phyloP scores from a whole-genome alignment of 345 rosid genomes.

The Populus pruinosa region DNA sequence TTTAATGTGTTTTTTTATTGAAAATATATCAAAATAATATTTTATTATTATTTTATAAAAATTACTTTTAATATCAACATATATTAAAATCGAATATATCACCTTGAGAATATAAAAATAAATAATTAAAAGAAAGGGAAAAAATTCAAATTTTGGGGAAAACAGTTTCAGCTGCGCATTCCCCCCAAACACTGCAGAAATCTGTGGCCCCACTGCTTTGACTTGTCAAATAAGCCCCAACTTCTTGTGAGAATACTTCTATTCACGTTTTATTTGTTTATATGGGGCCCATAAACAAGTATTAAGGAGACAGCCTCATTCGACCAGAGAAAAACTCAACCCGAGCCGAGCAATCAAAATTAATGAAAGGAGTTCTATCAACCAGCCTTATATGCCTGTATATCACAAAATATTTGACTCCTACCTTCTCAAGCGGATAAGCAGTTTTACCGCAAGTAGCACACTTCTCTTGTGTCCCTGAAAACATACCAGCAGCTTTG shows the following conservation, averaged over 20 bases:
- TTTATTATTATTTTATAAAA: too few species aligned
- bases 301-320: not conserved
- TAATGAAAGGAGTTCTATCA: not conserved
- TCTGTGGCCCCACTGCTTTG: not conserved
- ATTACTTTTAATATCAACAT: too few species aligned
- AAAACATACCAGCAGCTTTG: constrained; percentile 90
- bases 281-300: not conserved
- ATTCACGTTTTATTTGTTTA: not conserved
- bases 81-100: too few species aligned
- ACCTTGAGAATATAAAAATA: too few species aligned
- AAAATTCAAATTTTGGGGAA: too few species aligned
- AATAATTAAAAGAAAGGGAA: too few species aligned
- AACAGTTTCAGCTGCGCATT: too few species aligned
- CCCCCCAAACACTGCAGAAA: too few species aligned
- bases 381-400: not conserved
- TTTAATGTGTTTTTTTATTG: too few species aligned
- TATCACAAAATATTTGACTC: not conserved
- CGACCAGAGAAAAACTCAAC: not conserved
- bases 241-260: not conserved
- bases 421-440: constrained; percentile 96
- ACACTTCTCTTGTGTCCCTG: constrained; percentile 96
- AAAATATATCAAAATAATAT: too few species aligned
- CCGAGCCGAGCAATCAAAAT: not conserved
- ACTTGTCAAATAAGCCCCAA: not conserved
- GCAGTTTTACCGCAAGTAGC: constrained; percentile 96